Conservation (phyloP, 805 yeast species). For the Teunomyces atbi region DNA sequence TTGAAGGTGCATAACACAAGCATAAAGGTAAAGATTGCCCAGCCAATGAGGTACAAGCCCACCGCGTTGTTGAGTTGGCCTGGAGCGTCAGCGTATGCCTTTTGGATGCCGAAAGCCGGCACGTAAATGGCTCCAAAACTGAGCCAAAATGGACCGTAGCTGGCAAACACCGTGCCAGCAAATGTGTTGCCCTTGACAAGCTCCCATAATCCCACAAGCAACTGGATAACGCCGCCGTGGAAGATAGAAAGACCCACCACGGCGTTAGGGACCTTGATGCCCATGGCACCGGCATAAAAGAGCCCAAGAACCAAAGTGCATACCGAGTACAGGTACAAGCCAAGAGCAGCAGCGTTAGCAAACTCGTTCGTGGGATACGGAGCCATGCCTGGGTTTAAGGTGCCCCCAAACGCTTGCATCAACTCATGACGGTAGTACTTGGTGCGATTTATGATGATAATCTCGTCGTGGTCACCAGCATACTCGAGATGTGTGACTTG, state of each 20-base stretch:
- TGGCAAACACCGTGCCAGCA: constrained; percentile 52
- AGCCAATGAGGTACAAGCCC: constrained; percentile 60
- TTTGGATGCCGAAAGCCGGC: constrained; percentile 54
- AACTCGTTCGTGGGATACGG: constrained; percentile 46
- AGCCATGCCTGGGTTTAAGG: constrained; percentile 46
- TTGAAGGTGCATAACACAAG: constrained; percentile 54
- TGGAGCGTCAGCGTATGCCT: constrained; percentile 43
- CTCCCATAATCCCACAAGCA: constrained; percentile 53
- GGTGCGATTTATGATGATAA: constrained; percentile 40
- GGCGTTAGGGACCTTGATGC: constrained; percentile 42
- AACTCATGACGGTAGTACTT: constrained; percentile 54
- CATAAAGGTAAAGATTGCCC: constrained; percentile 64
- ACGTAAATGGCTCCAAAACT: constrained; percentile 48
- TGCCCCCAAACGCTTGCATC: constrained; percentile 63
- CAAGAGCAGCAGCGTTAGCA: constrained; percentile 55
- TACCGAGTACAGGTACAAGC: constrained; percentile 48
- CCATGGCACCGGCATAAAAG: constrained; percentile 44
- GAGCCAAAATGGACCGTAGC: constrained; percentile 58
- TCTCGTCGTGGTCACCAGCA: constrained; percentile 39
- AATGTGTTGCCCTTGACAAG: constrained; percentile 51
- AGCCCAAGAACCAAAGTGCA: constrained; percentile 50
- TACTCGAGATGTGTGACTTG: constrained; percentile 6
- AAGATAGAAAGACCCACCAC: constrained; percentile 47
- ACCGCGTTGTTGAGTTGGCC: constrained; percentile 48
- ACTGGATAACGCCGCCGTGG: constrained; percentile 50